A percentile compares a stretch with the other conserved stretches of the same genome.
phyloP scores from a whole-genome alignment of 495 filamentous ascomycete genomes.

The Aspergillus biplanus region DNA sequence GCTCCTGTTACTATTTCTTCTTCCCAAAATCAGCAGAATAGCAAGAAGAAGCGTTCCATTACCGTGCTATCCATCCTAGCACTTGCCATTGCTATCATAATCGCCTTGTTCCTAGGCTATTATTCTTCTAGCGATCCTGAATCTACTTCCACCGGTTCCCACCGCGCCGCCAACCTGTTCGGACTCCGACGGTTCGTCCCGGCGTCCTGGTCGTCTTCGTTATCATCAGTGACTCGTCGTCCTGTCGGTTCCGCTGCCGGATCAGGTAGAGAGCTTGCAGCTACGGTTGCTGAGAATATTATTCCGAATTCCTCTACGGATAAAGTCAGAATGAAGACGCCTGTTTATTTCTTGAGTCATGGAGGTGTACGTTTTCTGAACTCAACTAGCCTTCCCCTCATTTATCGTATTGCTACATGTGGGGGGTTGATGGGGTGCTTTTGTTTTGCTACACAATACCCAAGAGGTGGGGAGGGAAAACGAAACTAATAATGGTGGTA shows the following conservation, averaged over 20 bases:
- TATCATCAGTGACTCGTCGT: slow-evolving; percentile 12
- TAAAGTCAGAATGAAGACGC: slow-evolving; percentile 43
- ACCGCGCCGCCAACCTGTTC: slow-evolving; percentile 37
- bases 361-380: slow-evolving; percentile 62
- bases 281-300: too few relatives aligned
- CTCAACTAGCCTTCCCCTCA: background rate
- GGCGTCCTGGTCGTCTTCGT: slow-evolving; percentile 11
- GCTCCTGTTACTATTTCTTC: slow-evolving; percentile 1
- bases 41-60: slow-evolving; percentile 6
- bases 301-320: background rate
- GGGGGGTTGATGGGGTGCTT: too few relatives aligned
- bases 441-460: too few relatives aligned
- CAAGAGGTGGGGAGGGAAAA: too few relatives aligned
- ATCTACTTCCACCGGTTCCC: slow-evolving; percentile 2
- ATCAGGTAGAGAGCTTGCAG: too few relatives aligned
- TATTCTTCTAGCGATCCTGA: background rate
- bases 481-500: background rate
- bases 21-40: background rate
- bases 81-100: slow-evolving; percentile 11
- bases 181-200: slow-evolving; percentile 32
- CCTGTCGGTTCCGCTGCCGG: background rate
- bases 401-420: too few relatives aligned
- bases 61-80: slow-evolving; percentile 13
- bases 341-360: slow-evolving; percentile 81
- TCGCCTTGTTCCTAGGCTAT: slow-evolving; percentile 15